phyloP scores from a whole-genome alignment of 2,329 filamentous ascomycete species.

The Onygenales sp. region DNA sequence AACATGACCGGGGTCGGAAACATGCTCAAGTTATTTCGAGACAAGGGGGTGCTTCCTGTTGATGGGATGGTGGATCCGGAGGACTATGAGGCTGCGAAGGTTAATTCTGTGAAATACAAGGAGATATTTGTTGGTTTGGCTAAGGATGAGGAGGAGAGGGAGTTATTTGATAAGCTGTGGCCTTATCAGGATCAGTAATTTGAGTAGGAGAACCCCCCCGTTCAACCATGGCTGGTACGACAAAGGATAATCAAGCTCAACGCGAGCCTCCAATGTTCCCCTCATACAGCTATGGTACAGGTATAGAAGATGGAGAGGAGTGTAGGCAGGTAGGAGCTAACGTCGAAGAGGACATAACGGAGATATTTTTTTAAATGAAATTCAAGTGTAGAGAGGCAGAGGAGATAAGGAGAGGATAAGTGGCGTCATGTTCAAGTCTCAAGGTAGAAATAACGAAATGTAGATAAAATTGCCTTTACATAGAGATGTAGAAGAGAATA shows the following conservation, averaged over 20 bases:
- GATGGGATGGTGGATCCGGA: constrained; percentile 24
- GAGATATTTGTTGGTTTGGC: constrained; percentile 16
- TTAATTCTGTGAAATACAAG: constrained; percentile 16
- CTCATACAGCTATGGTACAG: no score
- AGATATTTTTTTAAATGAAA: no score
- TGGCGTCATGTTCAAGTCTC: no score
- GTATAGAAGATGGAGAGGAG: no score
- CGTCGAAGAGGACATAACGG: no score
- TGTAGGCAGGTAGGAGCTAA: no score
- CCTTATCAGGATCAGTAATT: constrained; percentile 16
- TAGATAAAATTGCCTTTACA: no score
- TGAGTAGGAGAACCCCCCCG: neutral
- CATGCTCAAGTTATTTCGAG: constrained; percentile 20
- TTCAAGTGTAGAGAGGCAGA: no score
- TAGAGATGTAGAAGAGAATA: no score
- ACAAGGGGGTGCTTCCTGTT: constrained; percentile 19
- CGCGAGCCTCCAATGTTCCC: neutral
- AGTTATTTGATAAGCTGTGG: constrained; percentile 17
- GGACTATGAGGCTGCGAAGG: constrained; percentile 18
- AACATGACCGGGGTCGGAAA: constrained; percentile 22
- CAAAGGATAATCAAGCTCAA: neutral
- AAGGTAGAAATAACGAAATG: no score
- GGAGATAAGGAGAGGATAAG: no score
- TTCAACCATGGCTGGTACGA: neutral
- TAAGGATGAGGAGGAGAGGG: constrained; percentile 15